Evolutionary conservation across 139 green algal genomes (phyloP).

Genomic region (Coccomyxa sp.): DNA sequence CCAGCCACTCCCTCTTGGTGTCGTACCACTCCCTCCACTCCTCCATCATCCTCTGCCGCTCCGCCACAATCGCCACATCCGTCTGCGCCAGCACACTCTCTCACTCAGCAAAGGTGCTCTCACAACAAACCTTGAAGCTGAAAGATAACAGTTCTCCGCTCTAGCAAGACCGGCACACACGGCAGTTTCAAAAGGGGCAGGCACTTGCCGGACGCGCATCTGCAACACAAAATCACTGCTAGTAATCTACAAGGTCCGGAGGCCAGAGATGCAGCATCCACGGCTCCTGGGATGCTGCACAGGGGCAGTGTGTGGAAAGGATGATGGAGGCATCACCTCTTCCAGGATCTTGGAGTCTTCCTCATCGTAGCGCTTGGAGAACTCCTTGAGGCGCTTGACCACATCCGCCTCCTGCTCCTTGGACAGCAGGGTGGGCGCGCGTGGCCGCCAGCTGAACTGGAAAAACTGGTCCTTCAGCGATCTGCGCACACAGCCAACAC

Average conservation of each 20-base stretch:
- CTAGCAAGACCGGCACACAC: no score
- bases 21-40: slow-evolving; percentile 64
- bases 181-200: no score
- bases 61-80: slow-evolving; percentile 71
- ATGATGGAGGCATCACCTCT: slow-evolving; percentile 25
- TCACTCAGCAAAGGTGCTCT: no score
- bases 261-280: no score
- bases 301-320: not conserved
- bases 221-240: no score
- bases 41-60: slow-evolving; percentile 59
- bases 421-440: slow-evolving; percentile 76
- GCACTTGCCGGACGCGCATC: no score
- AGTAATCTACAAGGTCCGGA: no score
- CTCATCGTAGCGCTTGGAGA: slow-evolving; percentile 91
- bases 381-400: slow-evolving; percentile 86
- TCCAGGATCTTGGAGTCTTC: slow-evolving; percentile 82
- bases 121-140: no score
- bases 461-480: slow-evolving; percentile 77
- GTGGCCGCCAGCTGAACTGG: slow-evolving; percentile 93
- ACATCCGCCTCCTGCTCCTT: slow-evolving; percentile 88
- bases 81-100: slow-evolving; percentile 34
- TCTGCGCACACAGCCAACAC: slow-evolving; percentile 22
- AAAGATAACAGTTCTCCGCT: no score
- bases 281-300: not conserved
- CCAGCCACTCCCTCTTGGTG: slow-evolving; percentile 18